These are phyloP conservation scores for Trichocladium uniseriatum DNA, from an alignment of 495 filamentous ascomycete genomes.

Conservation along the genomic window DNA sequence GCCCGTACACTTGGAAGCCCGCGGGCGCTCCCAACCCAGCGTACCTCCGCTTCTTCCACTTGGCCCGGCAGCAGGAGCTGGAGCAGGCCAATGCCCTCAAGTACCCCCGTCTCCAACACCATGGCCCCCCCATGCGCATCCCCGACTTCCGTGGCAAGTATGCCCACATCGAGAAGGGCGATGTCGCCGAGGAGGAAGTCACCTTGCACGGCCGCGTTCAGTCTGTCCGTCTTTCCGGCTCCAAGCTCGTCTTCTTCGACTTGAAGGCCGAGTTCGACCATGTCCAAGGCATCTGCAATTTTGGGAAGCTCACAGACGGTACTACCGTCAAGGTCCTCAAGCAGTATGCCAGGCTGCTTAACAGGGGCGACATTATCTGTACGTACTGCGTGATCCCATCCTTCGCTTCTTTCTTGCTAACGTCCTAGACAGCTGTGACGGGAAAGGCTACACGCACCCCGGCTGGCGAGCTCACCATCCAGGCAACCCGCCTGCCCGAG, in stretches of 20 bases:
- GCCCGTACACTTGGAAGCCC: conserved; percentile 40
- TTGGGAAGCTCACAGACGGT: conserved; percentile 40
- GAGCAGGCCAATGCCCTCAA: conserved; percentile 28
- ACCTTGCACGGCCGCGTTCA: conserved; percentile 40
- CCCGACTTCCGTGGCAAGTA: conserved; percentile 34
- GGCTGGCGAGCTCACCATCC: conserved; percentile 69
- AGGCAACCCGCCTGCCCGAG: conserved; percentile 53
- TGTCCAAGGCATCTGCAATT: conserved; percentile 66
- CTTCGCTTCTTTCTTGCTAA: conserved; percentile 1
- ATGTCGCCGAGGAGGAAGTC: conserved; percentile 31
- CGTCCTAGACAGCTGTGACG: conserved; percentile 37
- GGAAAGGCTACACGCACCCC: conserved; percentile 63
- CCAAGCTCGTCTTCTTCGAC: conserved; percentile 78
- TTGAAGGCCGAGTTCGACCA: conserved; percentile 58
- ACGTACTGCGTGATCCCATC: conserved; percentile 9
- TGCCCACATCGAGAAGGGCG: conserved; percentile 14
- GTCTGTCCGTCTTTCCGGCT: conserved; percentile 37
- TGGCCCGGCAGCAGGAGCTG: conserved; percentile 25
- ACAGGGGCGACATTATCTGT: conserved; percentile 67
- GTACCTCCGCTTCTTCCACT: conserved; percentile 40
- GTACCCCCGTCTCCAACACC: conserved; percentile 30
- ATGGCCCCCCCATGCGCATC: conserved; percentile 25
- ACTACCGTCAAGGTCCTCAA: conserved; percentile 41
- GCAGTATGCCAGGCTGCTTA: conserved; percentile 46
- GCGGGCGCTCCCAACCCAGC: conserved; percentile 14